These are phyloP conservation scores for Solanum pinnatisectum DNA, from an alignment of 257 asterid species.

Conservation along the genomic window DNA sequence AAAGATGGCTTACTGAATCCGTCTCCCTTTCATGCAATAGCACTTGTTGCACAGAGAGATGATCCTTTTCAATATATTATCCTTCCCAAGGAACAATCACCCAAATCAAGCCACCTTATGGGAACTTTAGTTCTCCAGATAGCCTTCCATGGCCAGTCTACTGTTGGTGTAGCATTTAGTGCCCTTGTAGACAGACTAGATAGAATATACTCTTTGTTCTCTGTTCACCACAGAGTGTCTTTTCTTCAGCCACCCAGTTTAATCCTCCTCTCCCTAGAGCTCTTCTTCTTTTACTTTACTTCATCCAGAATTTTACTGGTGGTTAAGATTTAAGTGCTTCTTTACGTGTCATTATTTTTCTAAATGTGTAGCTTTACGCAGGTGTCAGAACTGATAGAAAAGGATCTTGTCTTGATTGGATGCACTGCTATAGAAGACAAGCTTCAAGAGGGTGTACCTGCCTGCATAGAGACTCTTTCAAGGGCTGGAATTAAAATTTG, in stretches of 20 bases:
- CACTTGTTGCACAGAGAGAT: not conserved
- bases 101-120: not conserved
- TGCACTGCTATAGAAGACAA: conserved; percentile 99
- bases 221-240: not conserved
- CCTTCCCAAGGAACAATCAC: not conserved
- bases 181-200: not conserved
- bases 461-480: conserved; percentile 91
- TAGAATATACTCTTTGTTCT: not conserved
- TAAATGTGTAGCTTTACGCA: conserved; percentile 16
- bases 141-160: not conserved
- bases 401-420: conserved; percentile 87
- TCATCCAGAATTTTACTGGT: not conserved
- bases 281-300: not conserved
- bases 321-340: not conserved
- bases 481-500: conserved; percentile 99
- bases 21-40: not conserved
- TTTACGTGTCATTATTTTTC: not conserved
- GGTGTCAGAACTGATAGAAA: conserved; percentile 94
- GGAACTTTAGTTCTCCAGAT: not conserved
- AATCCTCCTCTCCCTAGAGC: not conserved
- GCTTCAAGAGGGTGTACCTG: conserved; percentile 99
- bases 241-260: not conserved
- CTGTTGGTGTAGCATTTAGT: not conserved
- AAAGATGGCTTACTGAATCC: not conserved
- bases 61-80: not conserved